Conservation (phyloP, 306 rosid genomes). For the Vachellia pachyceras region DNA sequence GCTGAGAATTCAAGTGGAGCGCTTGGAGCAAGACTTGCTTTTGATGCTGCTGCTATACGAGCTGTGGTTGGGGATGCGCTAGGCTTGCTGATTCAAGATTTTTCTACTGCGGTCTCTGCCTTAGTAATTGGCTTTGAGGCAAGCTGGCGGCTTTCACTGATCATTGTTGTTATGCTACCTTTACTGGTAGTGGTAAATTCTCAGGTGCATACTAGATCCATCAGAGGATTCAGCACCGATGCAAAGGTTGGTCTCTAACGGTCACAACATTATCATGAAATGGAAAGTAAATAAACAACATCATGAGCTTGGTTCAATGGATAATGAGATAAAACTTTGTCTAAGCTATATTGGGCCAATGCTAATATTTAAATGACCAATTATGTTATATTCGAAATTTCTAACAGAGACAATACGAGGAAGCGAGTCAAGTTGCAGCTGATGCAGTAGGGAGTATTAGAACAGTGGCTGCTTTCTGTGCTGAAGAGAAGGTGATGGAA, state of each 20-base stretch:
- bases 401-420: constrained; percentile 58
- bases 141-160: constrained; percentile 56
- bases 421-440: constrained; percentile 70
- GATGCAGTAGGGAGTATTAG: constrained; percentile 67
- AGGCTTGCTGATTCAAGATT: constrained; percentile 59
- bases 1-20: constrained; percentile 58
- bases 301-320: constrained; percentile 19
- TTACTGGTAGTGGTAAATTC: constrained; percentile 47
- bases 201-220: constrained; percentile 43
- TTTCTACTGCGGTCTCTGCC: constrained; percentile 46
- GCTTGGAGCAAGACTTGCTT: constrained; percentile 63
- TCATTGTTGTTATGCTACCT: constrained; percentile 57
- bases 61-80: constrained; percentile 69
- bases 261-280: no score
- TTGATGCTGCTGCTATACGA: constrained; percentile 63
- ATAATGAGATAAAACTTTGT: background rate
- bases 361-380: background rate
- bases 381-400: background rate
- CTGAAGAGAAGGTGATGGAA: constrained; percentile 67
- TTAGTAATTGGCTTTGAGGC: constrained; percentile 58
- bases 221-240: constrained; percentile 57
- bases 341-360: background rate
- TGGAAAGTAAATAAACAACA: no score
- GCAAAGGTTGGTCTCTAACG: constrained; percentile 54
- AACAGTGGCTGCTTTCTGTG: constrained; percentile 71